Base-by-base conservation (phyloP, 2,329 filamentous ascomycete genomes). In the Venturia asperata region DNA sequence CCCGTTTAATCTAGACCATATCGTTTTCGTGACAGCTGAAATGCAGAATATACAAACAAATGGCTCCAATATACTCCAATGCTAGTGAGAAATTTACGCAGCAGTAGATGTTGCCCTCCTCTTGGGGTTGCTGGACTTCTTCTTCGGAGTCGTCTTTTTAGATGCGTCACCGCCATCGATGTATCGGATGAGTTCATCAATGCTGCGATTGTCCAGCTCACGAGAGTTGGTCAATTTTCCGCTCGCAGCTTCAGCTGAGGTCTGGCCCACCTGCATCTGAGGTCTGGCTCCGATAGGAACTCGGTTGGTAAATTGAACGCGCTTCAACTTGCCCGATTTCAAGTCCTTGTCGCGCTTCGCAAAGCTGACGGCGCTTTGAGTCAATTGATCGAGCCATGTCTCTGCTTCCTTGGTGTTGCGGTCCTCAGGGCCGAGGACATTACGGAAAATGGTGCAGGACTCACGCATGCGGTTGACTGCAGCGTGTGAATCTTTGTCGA, bases 371-470 rank as follows among this genome's bases (percentile, higher is more conserved):
- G 94, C 94, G 72, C 95, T 97, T 77, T 95, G 90, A 0, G 93
- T 97, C 66, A 99, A 85, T 77, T 96, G 92, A 77, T 96, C 91
- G 30, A 97, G 85, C 94, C 94, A 99, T 73, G 85, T 90, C 80
- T 96, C 92, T 2, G 94, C 93, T 76, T 99, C 94, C 81, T 96
- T 97, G 68, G 94, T 99, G 81, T 99, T 97, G 77, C 92, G 91
- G 77, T 97, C 92, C 47, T 96, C 87, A 1, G 92, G 81, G 37
- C 94, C 94, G 5, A 99, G 87, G 72, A 94, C 87, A 66, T 82
- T 80, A 68, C 92, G 85, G 87, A 99, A 99, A 74, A 97, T 95
- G 78, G 89, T 96, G 81, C 92, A 97, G 58, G 92, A 94, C 76
- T 97, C 92, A 67, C 92, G 90, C 94, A 99, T 99, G 74, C 90